Conservation (phyloP, 306 rosid genomes). For the Morella rubra region DNA sequence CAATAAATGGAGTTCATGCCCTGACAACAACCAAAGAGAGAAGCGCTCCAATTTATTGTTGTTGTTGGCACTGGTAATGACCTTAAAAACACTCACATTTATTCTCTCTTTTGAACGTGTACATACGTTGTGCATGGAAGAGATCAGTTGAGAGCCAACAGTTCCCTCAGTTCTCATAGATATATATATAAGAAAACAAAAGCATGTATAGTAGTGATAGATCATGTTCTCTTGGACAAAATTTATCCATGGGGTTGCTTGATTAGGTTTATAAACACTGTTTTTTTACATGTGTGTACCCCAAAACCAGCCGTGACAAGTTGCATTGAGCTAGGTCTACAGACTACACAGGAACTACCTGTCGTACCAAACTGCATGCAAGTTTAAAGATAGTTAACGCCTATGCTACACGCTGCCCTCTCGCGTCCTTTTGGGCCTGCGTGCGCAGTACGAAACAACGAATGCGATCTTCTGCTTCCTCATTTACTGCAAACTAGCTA, state of each 20-base stretch:
- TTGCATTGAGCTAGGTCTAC: neutral
- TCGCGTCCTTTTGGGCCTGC: neutral
- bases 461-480: neutral
- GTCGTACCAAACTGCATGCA: neutral
- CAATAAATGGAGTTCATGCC: slow-evolving; percentile 5
- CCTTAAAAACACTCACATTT: neutral
- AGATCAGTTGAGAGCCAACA: neutral
- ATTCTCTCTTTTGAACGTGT: too few species aligned
- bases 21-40: slow-evolving; percentile 6
- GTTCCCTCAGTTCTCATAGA: neutral
- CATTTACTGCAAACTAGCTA: neutral
- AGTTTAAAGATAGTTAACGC: neutral
- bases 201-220: too few species aligned
- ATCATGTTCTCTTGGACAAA: neutral
- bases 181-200: too few species aligned
- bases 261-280: neutral
- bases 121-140: neutral
- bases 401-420: neutral
- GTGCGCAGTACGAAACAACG: neutral
- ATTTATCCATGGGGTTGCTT: too few species aligned
- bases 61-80: neutral
- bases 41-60: slow-evolving; percentile 5
- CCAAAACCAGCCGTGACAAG: neutral
- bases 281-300: neutral
- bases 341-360: neutral